phyloP scores from a whole-genome alignment of 306 rosid genomes.

The Vigna reflexopilosa region DNA sequence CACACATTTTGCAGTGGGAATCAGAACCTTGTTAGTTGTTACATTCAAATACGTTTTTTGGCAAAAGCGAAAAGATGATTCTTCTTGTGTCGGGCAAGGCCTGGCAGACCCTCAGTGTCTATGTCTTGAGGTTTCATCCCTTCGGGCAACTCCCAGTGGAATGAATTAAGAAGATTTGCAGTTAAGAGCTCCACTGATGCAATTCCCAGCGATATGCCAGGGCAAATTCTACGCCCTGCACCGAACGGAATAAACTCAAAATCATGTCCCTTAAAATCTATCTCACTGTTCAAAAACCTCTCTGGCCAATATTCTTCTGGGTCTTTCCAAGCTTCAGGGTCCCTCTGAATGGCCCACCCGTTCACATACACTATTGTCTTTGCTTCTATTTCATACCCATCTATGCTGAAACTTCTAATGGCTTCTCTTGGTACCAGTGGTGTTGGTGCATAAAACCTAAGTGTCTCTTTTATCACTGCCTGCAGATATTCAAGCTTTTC shows the following conservation, averaged over 20 bases:
- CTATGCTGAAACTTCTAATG: neutral
- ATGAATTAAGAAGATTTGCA: conserved; percentile 37
- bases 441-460: neutral
- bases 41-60: neutral
- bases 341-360: conserved; percentile 1
- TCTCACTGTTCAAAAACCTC: neutral
- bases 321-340: neutral
- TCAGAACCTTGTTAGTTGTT: no score
- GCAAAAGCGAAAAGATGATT: conserved; percentile 32
- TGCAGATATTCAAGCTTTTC: conserved; percentile 3
- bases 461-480: conserved; percentile 35
- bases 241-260: conserved; percentile 25
- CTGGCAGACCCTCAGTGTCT: conserved; percentile 18
- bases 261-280: neutral
- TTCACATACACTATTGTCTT: conserved; percentile 25
- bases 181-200: neutral
- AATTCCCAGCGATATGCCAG: neutral
- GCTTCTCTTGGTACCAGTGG: conserved; percentile 26
- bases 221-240: conserved; percentile 37
- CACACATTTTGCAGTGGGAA: no score
- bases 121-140: conserved; percentile 22
- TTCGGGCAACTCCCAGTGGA: conserved; percentile 15
- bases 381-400: conserved; percentile 23
- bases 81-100: conserved; percentile 30
- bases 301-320: neutral